phyloP scores from a whole-genome alignment of 1,139 yeast species.

The Saccharomycopsis hybrid region DNA sequence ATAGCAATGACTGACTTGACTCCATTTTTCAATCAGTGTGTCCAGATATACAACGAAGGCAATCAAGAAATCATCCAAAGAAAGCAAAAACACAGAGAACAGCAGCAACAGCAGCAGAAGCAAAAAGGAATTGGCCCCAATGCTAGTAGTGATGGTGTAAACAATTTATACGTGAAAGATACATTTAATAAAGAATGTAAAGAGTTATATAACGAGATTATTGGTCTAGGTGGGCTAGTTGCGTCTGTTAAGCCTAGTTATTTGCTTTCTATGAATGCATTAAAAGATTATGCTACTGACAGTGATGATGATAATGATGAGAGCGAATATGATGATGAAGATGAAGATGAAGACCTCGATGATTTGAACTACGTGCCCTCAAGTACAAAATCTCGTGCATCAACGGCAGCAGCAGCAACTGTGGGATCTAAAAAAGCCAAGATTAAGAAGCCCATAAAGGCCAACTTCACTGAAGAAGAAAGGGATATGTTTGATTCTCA shows the following conservation, averaged over 20 bases:
- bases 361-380: slow-evolving; percentile 3
- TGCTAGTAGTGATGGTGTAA: no score
- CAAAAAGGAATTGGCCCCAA: background rate
- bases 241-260: slow-evolving; percentile 39
- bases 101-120: background rate
- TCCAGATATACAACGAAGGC: slow-evolving; percentile 34
- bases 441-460: background rate
- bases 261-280: slow-evolving; percentile 27
- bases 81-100: slow-evolving; percentile 10
- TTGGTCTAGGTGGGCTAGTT: slow-evolving; percentile 36
- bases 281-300: slow-evolving; percentile 12
- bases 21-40: slow-evolving; percentile 44
- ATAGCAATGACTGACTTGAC: slow-evolving; percentile 46
- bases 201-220: slow-evolving; percentile 39
- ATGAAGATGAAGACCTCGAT: slow-evolving; percentile 9
- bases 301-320: slow-evolving; percentile 10
- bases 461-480: slow-evolving; percentile 18
- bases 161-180: slow-evolving; percentile 34
- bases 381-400: background rate
- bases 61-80: slow-evolving; percentile 11
- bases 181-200: slow-evolving; percentile 46
- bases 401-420: no score
- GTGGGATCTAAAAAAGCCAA: background rate
- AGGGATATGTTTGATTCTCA: slow-evolving; percentile 18
- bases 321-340: slow-evolving; percentile 3